Percentiles rank a stretch among this genome's conserved stretches.
These are phyloP conservation scores for Paradendryphiella salina DNA, from an alignment of 2,329 filamentous ascomycete genomes.

Conservation along the genomic window DNA sequence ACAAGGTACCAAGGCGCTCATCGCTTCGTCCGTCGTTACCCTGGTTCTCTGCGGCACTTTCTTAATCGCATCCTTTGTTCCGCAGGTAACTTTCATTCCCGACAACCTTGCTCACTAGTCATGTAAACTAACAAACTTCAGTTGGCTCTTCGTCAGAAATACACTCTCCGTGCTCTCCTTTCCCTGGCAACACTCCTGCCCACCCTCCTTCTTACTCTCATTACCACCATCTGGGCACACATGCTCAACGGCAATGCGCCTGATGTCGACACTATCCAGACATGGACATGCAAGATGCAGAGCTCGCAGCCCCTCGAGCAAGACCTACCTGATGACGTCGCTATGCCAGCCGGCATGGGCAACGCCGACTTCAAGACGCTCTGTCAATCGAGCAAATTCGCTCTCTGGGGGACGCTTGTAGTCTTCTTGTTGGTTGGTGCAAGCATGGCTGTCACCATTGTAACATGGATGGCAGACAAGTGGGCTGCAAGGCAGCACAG, in stretches of 20 bases:
- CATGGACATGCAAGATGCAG: conserved; percentile 48
- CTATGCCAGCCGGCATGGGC: conserved; percentile 34
- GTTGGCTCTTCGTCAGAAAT: conserved; percentile 39
- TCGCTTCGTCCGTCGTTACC: conserved; percentile 47
- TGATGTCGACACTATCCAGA: conserved; percentile 46
- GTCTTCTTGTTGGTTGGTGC: conserved; percentile 47
- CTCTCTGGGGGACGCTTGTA: conserved; percentile 50
- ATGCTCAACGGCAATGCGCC: conserved; percentile 43
- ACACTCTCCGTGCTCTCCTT: conserved; percentile 47
- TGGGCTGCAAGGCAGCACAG: conserved; percentile 37
- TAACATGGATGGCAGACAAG: conserved; percentile 47
- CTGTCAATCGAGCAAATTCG: conserved; percentile 52
- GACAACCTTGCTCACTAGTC: background rate
- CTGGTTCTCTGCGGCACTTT: conserved; percentile 47
- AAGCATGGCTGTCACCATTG: conserved; percentile 39
- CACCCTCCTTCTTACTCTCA: conserved; percentile 46
- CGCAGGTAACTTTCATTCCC: conserved; percentile 31
- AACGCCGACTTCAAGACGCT: conserved; percentile 46
- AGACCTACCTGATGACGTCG: conserved; percentile 25
- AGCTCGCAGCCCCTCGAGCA: conserved; percentile 22
- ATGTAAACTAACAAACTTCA: conserved; percentile 17
- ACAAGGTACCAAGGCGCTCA: conserved; percentile 48
- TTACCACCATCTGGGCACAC: conserved; percentile 48
- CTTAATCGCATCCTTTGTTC: conserved; percentile 41
- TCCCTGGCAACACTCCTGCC: conserved; percentile 44